Conservation (phyloP, 495 filamentous ascomycete genomes). For the Aspergillus cavernicola region DNA sequence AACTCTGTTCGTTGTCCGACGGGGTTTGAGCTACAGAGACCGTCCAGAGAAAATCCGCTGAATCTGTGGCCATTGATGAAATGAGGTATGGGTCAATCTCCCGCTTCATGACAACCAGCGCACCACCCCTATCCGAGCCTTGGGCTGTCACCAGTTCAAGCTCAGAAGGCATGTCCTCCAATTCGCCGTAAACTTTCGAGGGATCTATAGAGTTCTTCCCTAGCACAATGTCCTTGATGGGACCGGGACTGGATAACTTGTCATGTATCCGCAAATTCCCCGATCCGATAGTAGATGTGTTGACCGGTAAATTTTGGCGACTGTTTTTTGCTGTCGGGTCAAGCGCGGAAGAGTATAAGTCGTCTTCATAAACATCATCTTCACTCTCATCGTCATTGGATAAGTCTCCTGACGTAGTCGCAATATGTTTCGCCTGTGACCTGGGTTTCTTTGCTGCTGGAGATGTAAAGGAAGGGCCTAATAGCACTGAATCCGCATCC, state of each 20-base stretch:
- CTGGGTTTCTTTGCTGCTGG: constrained; percentile 41
- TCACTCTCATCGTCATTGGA: constrained; percentile 54
- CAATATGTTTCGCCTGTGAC: constrained; percentile 47
- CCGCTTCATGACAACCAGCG: constrained; percentile 69
- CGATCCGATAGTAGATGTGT: constrained; percentile 42
- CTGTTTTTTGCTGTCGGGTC: constrained; percentile 22
- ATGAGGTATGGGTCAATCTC: constrained; percentile 67
- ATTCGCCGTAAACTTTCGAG: constrained; percentile 5
- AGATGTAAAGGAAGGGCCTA: constrained; percentile 70
- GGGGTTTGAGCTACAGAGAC: constrained; percentile 19
- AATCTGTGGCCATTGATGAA: constrained; percentile 45
- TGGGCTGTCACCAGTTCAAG: constrained; percentile 70
- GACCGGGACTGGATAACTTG: constrained; percentile 67
- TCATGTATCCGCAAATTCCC: constrained; percentile 77
- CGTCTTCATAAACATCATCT: constrained; percentile 70
- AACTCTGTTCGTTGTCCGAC: constrained; percentile 47
- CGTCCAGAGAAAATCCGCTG: constrained; percentile 37
- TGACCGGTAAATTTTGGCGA: constrained; percentile 17
- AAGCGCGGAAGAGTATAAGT: constrained; percentile 56
- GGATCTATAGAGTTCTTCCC: constrained; percentile 40
- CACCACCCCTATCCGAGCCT: constrained; percentile 66
- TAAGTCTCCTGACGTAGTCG: constrained; percentile 37
- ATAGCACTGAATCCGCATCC: constrained; percentile 72
- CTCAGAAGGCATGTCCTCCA: constrained; percentile 44
- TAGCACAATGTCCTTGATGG: constrained; percentile 67